These are phyloP conservation scores for Sporisorium sorghi DNA, from an alignment of 1,284 basidiomycete genomes.

Conservation along the genomic window DNA sequence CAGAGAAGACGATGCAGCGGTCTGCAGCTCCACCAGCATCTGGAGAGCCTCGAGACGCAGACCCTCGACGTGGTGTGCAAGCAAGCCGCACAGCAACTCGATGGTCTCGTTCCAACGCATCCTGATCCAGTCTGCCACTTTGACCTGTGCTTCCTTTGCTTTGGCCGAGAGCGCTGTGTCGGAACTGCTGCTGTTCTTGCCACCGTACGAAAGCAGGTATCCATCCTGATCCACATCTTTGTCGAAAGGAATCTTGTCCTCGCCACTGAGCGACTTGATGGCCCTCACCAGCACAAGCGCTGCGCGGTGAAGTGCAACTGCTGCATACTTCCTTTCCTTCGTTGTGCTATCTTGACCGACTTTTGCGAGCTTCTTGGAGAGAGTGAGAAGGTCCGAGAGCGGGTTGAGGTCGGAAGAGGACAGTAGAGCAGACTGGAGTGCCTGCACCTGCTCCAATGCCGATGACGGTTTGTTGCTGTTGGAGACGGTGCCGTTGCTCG, in stretches of 20 bases:
- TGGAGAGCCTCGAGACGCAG: slow-evolving; percentile 40
- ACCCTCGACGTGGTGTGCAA: slow-evolving; percentile 41
- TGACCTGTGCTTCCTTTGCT: slow-evolving; percentile 32
- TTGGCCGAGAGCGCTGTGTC: slow-evolving; percentile 9
- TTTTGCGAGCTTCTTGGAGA: slow-evolving; percentile 37
- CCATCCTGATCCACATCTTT: slow-evolving; percentile 46
- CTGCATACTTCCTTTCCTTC: slow-evolving; percentile 41
- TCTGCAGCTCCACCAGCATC: slow-evolving; percentile 48
- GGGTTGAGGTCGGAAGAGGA: slow-evolving; percentile 62
- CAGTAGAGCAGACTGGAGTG: slow-evolving; percentile 48
- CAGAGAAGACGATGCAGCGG: slow-evolving; percentile 34
- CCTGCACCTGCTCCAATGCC: slow-evolving; percentile 31
- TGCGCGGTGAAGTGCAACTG: slow-evolving; percentile 27
- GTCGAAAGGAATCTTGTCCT: slow-evolving; percentile 47
- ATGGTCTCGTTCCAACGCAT: slow-evolving; percentile 62
- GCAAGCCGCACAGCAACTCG: slow-evolving; percentile 50
- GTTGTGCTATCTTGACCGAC: slow-evolving; percentile 8
- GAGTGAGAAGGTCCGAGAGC: slow-evolving; percentile 52
- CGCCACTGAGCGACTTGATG: slow-evolving; percentile 43
- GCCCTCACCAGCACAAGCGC: slow-evolving; percentile 40
- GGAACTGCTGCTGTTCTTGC: slow-evolving; percentile 17
- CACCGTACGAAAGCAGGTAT: slow-evolving; percentile 34
- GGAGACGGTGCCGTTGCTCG: too few species aligned
- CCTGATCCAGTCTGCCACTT: slow-evolving; percentile 59
- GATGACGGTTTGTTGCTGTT: slow-evolving; percentile 1